These are phyloP conservation scores for Microcyclospora pomicola DNA, from an alignment of 2,329 filamentous ascomycete genomes.

Conservation along the genomic window DNA sequence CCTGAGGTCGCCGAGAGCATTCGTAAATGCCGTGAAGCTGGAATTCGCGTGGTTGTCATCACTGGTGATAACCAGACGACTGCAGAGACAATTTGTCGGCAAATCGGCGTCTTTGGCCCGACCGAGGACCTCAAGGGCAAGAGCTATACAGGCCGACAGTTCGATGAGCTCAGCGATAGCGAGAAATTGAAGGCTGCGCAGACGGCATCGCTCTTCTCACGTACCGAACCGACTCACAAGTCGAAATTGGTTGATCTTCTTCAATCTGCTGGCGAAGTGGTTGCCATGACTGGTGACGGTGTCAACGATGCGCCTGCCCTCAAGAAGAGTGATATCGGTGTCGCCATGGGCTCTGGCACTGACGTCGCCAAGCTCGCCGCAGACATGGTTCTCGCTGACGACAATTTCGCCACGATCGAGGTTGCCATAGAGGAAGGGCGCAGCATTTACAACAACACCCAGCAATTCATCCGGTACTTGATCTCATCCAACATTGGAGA, in stretches of 20 bases:
- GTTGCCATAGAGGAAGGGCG: constrained; percentile 91
- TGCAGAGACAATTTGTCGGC: constrained; percentile 90
- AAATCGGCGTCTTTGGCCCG: constrained; percentile 82
- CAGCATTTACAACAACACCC: constrained; percentile 99
- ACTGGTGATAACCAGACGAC: constrained; percentile 97
- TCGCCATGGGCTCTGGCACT: constrained; percentile 96
- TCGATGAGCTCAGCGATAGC: constrained; percentile 65
- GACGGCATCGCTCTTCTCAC: constrained; percentile 81
- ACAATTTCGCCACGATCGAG: constrained; percentile 98
- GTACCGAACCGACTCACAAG: constrained; percentile 92
- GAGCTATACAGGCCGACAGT: constrained; percentile 90
- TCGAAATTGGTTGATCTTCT: constrained; percentile 94
- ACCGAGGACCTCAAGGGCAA: constrained; percentile 77
- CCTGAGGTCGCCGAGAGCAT: constrained; percentile 82
- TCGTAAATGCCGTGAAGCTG: constrained; percentile 75
- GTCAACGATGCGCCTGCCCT: constrained; percentile 96
- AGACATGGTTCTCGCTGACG: constrained; percentile 96
- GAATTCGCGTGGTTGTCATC: constrained; percentile 94
- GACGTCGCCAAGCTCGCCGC: constrained; percentile 93
- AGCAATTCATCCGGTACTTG: constrained; percentile 97
- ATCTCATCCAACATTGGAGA: constrained; percentile 99
- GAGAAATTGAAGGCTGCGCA: constrained; percentile 77
- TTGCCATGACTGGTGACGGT: constrained; percentile 97
- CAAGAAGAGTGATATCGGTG: constrained; percentile 97
- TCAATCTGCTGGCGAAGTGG: constrained; percentile 82